A percentile compares a stretch with the other conserved stretches of the same genome.
phyloP scores from a whole-genome alignment of 768 basidiomycete species.

The Mycena chlorophos region DNA sequence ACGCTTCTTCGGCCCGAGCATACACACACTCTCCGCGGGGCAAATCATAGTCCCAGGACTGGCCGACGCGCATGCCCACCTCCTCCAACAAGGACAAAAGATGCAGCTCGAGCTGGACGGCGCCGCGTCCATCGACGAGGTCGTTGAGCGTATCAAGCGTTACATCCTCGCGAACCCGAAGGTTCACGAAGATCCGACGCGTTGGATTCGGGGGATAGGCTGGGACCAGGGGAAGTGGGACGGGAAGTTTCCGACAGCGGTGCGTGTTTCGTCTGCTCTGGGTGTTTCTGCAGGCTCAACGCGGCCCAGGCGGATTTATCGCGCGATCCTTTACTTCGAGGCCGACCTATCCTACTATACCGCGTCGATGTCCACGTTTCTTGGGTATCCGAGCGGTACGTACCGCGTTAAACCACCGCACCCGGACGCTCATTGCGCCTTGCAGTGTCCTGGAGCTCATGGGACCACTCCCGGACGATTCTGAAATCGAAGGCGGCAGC shows the following conservation, averaged over 20 bases:
- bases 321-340: slow-evolving; percentile 62
- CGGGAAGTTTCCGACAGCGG: slow-evolving; percentile 69
- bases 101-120: slow-evolving; percentile 63
- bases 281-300: neutral
- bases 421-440: neutral
- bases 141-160: slow-evolving; percentile 57
- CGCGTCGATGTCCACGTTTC: slow-evolving; percentile 83
- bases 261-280: slow-evolving; percentile 31
- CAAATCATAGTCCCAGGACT: slow-evolving; percentile 72
- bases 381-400: slow-evolving; percentile 72
- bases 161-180: slow-evolving; percentile 63
- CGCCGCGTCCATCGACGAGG: slow-evolving; percentile 59
- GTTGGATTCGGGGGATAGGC: slow-evolving; percentile 84
- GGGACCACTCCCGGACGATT: slow-evolving; percentile 54
- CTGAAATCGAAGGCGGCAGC: slow-evolving; percentile 39
- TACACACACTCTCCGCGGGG: slow-evolving; percentile 23
- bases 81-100: slow-evolving; percentile 73
- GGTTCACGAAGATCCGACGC: slow-evolving; percentile 47
- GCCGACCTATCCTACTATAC: slow-evolving; percentile 68
- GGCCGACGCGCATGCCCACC: slow-evolving; percentile 79
- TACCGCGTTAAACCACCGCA: neutral
- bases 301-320: slow-evolving; percentile 75
- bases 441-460: slow-evolving; percentile 59
- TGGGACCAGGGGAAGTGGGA: slow-evolving; percentile 92
- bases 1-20: slow-evolving; percentile 3